phyloP scores from a whole-genome alignment of 768 basidiomycete species.

The Fomitopsis serialis region DNA sequence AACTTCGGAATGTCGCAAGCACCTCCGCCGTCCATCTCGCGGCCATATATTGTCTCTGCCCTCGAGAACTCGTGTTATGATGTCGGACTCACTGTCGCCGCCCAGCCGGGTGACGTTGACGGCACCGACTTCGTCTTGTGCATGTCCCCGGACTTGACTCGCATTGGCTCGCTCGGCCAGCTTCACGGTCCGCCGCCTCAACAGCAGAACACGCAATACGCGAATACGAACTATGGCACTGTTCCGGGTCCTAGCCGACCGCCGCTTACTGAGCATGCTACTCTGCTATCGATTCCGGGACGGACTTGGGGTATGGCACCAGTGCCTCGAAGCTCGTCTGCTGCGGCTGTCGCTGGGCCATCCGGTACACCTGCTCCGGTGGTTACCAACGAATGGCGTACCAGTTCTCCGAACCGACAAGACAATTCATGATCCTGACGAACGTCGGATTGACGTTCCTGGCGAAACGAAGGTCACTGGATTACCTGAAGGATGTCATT shows the following conservation, averaged over 20 bases:
- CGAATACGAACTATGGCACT: constrained; percentile 32
- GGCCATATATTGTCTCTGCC: constrained; percentile 53
- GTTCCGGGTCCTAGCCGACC: constrained; percentile 40
- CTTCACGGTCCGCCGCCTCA: constrained; percentile 39
- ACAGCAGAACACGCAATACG: constrained; percentile 34
- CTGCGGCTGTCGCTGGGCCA: constrained; percentile 24
- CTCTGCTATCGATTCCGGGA: constrained; percentile 73
- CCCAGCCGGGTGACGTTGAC: constrained; percentile 72
- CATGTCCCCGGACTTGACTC: constrained; percentile 68
- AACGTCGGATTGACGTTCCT: constrained; percentile 83
- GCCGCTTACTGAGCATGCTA: constrained; percentile 73
- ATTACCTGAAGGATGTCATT: constrained; percentile 76
- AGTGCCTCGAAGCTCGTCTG: constrained; percentile 32
- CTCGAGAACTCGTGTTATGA: constrained; percentile 62
- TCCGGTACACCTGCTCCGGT: constrained; percentile 40
- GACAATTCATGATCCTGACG: constrained; percentile 83
- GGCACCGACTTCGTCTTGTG: constrained; percentile 73
- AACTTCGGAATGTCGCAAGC: constrained; percentile 46
- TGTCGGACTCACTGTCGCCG: constrained; percentile 60
- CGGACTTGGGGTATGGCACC: constrained; percentile 80
- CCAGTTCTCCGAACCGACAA: constrained; percentile 69
- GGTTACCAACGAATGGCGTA: constrained; percentile 75
- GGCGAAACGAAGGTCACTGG: constrained; percentile 76
- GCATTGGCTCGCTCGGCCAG: constrained; percentile 66
- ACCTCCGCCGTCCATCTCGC: constrained; percentile 39